These are phyloP conservation scores for Trichocomaceae sp. DNA, from an alignment of 2,329 filamentous ascomycete species.

Conservation along the genomic window DNA sequence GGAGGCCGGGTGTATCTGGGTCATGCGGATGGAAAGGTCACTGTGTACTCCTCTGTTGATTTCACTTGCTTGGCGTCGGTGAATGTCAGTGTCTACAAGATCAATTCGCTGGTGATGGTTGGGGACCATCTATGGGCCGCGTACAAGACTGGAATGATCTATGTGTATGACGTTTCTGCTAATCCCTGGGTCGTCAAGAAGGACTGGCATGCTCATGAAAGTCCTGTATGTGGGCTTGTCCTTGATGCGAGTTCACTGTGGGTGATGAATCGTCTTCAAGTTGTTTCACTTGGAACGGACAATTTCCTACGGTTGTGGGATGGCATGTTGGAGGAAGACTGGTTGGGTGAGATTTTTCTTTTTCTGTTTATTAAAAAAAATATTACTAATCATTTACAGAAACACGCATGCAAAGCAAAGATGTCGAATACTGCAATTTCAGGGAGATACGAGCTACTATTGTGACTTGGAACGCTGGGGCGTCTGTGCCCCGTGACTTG, in stretches of 20 bases:
- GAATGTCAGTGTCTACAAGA: conserved; percentile 89
- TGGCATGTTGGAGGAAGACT: conserved; percentile 85
- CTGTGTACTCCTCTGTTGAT: conserved; percentile 75
- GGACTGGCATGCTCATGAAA: conserved; percentile 88
- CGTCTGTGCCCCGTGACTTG: conserved; percentile 81
- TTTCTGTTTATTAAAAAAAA: neutral
- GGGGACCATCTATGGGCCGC: conserved; percentile 84
- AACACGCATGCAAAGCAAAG: conserved; percentile 73
- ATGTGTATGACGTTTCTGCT: conserved; percentile 77
- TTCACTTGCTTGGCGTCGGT: conserved; percentile 73
- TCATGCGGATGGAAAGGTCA: conserved; percentile 88
- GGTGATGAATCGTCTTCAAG: conserved; percentile 74
- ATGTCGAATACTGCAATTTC: conserved; percentile 78
- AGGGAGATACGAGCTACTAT: conserved; percentile 72
- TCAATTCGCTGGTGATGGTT: conserved; percentile 76
- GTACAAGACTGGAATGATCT: conserved; percentile 89
- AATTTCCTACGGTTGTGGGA: conserved; percentile 84
- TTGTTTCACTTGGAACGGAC: conserved; percentile 80
- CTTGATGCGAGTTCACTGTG: conserved; percentile 78
- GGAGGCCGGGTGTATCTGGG: conserved; percentile 81
- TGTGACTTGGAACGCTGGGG: conserved; percentile 95
- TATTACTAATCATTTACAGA: conserved; percentile 44
- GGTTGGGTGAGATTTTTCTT: conserved; percentile 57
- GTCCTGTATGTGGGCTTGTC: conserved; percentile 69
- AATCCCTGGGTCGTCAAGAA: conserved; percentile 89